phyloP scores from a whole-genome alignment of 23 red algal species.

The Gracilariopsis chorda region DNA sequence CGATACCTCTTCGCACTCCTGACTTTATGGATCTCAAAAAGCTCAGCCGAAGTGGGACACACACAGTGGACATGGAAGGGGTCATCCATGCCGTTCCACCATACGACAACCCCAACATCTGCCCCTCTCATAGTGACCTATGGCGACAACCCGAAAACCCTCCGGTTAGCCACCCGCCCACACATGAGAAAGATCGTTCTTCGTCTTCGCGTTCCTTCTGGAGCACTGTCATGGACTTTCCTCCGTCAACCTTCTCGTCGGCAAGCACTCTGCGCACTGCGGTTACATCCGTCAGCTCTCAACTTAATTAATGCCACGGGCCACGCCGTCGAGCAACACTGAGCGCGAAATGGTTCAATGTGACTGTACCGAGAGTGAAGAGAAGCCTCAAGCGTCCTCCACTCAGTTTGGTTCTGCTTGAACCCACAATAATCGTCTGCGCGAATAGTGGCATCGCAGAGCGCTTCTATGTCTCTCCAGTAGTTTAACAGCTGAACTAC shows the following conservation, averaged over 20 bases:
- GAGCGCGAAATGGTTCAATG: background rate
- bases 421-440: no score
- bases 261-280: background rate
- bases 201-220: constrained; percentile 6
- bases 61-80: background rate
- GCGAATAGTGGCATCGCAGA: no score
- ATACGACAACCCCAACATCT: background rate
- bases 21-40: background rate
- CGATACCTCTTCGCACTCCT: background rate
- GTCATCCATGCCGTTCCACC: background rate
- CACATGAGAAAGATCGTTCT: background rate
- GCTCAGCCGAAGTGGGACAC: background rate
- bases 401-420: background rate
- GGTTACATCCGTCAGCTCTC: background rate
- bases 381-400: background rate
- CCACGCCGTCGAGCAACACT: background rate
- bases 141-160: background rate
- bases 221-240: background rate
- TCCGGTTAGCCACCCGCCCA: background rate
- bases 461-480: no score
- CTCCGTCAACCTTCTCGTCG: background rate
- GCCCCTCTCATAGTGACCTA: background rate
- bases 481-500: no score
- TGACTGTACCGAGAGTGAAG: background rate
- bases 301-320: background rate